These are phyloP conservation scores for Sinapis alba DNA, from an alignment of 441 rosid genomes.

Conservation along the genomic window DNA sequence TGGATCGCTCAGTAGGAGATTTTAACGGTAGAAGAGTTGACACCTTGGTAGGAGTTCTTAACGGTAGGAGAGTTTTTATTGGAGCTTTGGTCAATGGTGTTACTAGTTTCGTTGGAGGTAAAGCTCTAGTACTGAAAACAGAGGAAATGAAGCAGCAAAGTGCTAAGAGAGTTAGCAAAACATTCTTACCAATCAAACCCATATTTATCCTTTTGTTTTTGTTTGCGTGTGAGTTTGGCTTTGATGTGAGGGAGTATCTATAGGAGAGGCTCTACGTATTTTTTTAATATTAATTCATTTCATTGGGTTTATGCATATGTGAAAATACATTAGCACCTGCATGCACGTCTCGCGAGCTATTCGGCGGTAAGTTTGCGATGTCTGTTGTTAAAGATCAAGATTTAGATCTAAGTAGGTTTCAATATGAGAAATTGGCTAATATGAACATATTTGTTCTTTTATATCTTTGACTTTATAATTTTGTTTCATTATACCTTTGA, in stretches of 20 bases:
- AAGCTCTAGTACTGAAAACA: conserved; percentile 15
- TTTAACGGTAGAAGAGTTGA: background rate
- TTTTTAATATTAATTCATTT: background rate
- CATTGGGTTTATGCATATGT: background rate
- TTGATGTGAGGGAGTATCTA: conserved; percentile 17
- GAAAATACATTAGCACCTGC: background rate
- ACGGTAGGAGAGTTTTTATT: conserved; percentile 2
- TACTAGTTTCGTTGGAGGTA: conserved; percentile 32
- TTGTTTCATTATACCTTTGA: too few species aligned
- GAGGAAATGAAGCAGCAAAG: conserved; percentile 36
- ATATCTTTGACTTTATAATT: too few species aligned
- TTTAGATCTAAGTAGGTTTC: background rate
- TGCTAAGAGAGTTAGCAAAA: conserved; percentile 29
- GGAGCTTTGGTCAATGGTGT: conserved; percentile 1
- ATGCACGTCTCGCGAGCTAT: background rate
- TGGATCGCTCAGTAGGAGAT: background rate
- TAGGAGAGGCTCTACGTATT: conserved; percentile 7
- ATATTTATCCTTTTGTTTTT: conserved; percentile 22
- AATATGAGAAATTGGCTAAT: background rate
- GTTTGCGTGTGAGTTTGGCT: conserved; percentile 16
- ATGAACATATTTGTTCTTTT: too few species aligned
- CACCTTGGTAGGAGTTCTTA: conserved; percentile 17
- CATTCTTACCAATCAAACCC: conserved; percentile 29
- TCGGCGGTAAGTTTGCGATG: background rate
- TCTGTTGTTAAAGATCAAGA: background rate